Base-by-base conservation (phyloP, 768 basidiomycete genomes). In the Hortiboletus flavorubellus region DNA sequence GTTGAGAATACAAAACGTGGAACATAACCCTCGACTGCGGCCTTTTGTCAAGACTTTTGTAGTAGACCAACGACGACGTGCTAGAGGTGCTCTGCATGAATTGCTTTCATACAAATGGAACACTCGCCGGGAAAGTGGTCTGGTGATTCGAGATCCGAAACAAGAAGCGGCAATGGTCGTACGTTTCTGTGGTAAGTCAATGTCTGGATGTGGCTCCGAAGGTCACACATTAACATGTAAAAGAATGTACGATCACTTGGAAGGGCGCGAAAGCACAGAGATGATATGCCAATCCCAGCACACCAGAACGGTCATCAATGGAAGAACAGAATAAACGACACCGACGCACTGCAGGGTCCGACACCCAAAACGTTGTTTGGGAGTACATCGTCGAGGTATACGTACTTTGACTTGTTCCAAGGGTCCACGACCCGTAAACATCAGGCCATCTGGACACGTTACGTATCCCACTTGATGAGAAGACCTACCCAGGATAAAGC, bases 101-200 rank as follows among this genome's bases (percentile, higher is more conserved):
- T 94, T 5, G 84, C 80, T 54, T 96, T 93, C 91, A 95, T 94
- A 64, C 93, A 96, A 49, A 97, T 95, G 7, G 91, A 83, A 63
- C 93, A 97, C 66, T 95, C 91, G 8, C 89, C 92, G 15, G 92
- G 73, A 3, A 87, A 80, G 60, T 86, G 83, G 44, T 87, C 86
- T 2, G 86, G 85, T 2, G 88, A 79, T 67, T 93, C 91, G 0
- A 86, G 68, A 64, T 93, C 89, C 1, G 85, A 78, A 2, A 81
- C 59, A 18, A 63, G 57, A 14, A 59, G 52, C 1, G 91, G 87
- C 38, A 96, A 73, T 3, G 79, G 76, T 8, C 26, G 72, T 95
- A 91, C 16, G 76, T 71, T 61, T 87, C 82, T 7, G 77, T 71
- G 18, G 76, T 75, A 46, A 12, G 10, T 53, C 9, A 53, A 23